These are phyloP conservation scores for Ogataea trehalophila DNA, from an alignment of 805 yeast species.

Conservation along the genomic window DNA sequence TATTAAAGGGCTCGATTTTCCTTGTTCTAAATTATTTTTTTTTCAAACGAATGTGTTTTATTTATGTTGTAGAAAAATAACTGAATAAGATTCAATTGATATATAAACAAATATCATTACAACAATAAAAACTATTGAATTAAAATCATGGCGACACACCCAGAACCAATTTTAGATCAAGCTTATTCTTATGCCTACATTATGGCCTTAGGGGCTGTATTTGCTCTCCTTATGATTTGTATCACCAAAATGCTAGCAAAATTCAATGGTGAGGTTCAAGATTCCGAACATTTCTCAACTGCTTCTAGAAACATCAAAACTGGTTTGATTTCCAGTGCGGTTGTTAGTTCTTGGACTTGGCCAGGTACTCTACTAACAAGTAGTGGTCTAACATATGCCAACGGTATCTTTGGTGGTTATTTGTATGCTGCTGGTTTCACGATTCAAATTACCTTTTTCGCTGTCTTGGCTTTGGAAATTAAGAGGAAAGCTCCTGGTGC, in stretches of 20 bases:
- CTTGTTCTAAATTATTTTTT: too few relatives aligned
- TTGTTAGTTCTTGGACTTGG: conserved; percentile 38
- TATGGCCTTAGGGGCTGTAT: conserved; percentile 39
- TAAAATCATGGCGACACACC: conserved; percentile 7
- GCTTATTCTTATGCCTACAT: conserved; percentile 38
- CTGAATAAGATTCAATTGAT: too few relatives aligned
- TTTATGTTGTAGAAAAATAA: too few relatives aligned
- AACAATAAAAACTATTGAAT: too few relatives aligned
- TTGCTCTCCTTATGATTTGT: conserved; percentile 38
- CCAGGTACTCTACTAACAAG: conserved; percentile 25
- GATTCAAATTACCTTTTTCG: conserved; percentile 34
- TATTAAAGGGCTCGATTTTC: too few relatives aligned
- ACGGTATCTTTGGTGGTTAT: conserved; percentile 18
- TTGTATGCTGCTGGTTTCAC: conserved; percentile 31
- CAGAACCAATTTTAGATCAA: conserved; percentile 24
- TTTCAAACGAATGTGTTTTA: too few relatives aligned
- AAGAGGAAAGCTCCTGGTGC: conserved; percentile 38
- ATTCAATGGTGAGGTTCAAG: conserved; percentile 35
- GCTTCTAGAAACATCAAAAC: conserved; percentile 40
- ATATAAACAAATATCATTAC: too few relatives aligned
- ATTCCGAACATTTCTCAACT: conserved; percentile 41
- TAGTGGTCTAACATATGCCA: conserved; percentile 20
- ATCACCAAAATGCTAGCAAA: conserved; percentile 34
- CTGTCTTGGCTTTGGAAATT: conserved; percentile 34
- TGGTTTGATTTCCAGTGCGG: conserved; percentile 39